Conservation (phyloP, 164 flowering plant genomes). For the Kalanchoe fedtschenkoi region DNA sequence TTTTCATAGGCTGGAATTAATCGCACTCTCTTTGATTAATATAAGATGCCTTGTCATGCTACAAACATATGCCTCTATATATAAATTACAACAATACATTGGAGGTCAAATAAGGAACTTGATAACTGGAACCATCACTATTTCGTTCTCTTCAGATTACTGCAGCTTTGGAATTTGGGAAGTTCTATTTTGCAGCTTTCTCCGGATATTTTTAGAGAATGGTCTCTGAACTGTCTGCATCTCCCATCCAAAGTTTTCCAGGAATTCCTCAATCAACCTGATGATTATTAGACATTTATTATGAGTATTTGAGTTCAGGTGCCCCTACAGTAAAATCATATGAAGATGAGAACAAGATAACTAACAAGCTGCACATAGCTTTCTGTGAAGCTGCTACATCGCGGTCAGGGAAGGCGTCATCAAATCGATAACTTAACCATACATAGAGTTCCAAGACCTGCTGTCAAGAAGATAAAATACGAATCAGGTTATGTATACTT, state of each 20-base stretch:
- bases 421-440: conserved; percentile 89
- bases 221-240: conserved; percentile 16
- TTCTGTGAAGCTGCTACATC: conserved; percentile 83
- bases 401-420: conserved; percentile 81
- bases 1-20: no score
- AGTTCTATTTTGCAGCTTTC: conserved; percentile 9
- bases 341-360: not conserved
- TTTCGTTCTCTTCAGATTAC: not conserved
- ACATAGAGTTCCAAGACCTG: conserved; percentile 94
- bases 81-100: not conserved
- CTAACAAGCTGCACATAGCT: conserved; percentile 77
- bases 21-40: not conserved
- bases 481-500: not conserved
- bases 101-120: not conserved
- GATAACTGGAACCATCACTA: not conserved
- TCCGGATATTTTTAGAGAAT: conserved; percentile 7
- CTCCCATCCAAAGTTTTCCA: conserved; percentile 61
- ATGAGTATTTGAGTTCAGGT: not conserved
- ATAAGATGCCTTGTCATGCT: not conserved
- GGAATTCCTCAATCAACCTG: conserved; percentile 86
- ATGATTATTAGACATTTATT: not conserved
- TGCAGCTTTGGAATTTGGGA: not conserved
- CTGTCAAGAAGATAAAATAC: conserved; percentile 2
- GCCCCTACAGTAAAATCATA: not conserved
- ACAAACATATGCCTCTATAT: not conserved